These are phyloP conservation scores for Sapria himalayana DNA, from an alignment of 345 rosid genomes.

Conservation along the genomic window DNA sequence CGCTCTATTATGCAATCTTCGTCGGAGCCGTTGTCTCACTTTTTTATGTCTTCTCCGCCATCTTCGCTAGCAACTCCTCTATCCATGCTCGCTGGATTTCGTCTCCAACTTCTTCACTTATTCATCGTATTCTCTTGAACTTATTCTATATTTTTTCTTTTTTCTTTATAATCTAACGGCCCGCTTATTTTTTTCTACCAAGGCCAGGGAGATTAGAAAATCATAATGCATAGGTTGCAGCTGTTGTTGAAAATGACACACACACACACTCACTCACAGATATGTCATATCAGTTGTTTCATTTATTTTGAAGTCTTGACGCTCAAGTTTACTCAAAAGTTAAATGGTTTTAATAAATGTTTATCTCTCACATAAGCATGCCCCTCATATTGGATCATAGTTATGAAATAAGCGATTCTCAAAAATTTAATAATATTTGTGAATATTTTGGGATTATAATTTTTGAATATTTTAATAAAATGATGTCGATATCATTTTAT, in stretches of 20 bases:
- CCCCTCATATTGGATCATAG: no score
- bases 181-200: neutral
- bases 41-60: slow-evolving; percentile 69
- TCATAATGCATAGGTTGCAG: neutral
- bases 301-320: no score
- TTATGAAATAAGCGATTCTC: no score
- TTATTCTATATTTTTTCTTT: neutral
- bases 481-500: no score
- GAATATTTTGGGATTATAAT: no score
- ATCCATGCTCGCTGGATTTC: slow-evolving; percentile 39
- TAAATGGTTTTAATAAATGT: no score
- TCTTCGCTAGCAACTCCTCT: slow-evolving; percentile 34
- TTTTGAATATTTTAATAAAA: no score
- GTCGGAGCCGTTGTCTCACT: slow-evolving; percentile 59
- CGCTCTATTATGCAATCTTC: slow-evolving; percentile 64
- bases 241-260: neutral
- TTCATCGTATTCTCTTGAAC: slow-evolving; percentile 11
- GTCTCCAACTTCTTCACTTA: slow-evolving; percentile 19
- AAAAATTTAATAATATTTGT: no score
- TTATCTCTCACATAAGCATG: no score
- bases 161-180: neutral
- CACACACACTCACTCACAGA: no score
- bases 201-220: neutral
- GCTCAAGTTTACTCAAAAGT: no score
- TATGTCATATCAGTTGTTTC: no score